Evolutionary conservation across 163 green algal species (phyloP).

Genomic region (Chlamydomonas reinhardtii): DNA sequence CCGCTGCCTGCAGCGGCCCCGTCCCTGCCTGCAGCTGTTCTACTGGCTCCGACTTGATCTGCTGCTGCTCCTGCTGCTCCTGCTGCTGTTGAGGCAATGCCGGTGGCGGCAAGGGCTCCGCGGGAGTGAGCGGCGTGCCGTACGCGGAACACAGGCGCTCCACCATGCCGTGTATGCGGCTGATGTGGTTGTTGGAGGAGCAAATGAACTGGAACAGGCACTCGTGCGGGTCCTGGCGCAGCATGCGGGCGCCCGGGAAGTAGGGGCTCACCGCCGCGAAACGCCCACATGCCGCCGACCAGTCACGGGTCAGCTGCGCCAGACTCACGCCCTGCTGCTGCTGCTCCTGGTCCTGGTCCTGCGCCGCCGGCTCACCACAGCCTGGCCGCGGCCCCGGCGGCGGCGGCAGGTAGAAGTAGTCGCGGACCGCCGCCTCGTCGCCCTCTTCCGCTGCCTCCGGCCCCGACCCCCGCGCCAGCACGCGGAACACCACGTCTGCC

Average conservation of each 20-base stretch:
- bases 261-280: constrained; percentile 71
- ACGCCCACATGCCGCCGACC: constrained; percentile 67
- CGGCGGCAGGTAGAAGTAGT: constrained; percentile 89
- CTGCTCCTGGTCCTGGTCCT: too few species aligned
- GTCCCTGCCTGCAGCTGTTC: too few species aligned
- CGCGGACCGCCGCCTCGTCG: constrained; percentile 69
- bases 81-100: background rate
- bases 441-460: background rate
- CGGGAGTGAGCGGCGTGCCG: constrained; percentile 69
- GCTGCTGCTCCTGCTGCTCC: background rate
- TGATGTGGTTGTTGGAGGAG: constrained; percentile 98
- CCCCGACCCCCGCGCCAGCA: constrained; percentile 33
- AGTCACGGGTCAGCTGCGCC: constrained; percentile 61
- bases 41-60: background rate
- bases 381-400: too few species aligned
- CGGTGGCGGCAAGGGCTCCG: background rate
- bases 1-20: too few species aligned
- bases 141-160: constrained; percentile 87
- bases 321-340: constrained; percentile 48
- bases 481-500: constrained; percentile 73
- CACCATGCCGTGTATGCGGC: constrained; percentile 94
- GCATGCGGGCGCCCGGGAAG: constrained; percentile 84
- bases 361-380: too few species aligned
- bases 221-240: constrained; percentile 93
- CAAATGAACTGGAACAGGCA: constrained; percentile 96